These are phyloP conservation scores for Larix kaempferi DNA, from an alignment of 75 land plant genomes.

Conservation along the genomic window DNA sequence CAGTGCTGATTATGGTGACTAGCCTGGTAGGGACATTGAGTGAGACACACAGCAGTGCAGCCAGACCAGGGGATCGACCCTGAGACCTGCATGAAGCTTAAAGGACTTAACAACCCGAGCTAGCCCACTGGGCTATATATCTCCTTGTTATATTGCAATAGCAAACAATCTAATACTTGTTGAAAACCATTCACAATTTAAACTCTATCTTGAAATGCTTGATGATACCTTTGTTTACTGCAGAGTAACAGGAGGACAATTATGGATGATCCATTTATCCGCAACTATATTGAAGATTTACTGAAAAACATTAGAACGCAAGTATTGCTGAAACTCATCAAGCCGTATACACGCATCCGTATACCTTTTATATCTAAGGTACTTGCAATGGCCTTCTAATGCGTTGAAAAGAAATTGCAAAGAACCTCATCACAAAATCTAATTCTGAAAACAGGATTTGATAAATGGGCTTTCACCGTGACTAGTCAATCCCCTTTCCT, in stretches of 20 bases:
- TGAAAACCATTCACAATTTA: background rate
- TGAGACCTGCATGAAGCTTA: no score
- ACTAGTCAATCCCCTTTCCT: background rate
- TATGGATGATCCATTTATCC: slow-evolving; percentile 96
- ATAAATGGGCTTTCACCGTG: background rate
- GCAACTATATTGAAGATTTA: slow-evolving; percentile 94
- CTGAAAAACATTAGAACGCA: slow-evolving; percentile 91
- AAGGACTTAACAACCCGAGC: no score
- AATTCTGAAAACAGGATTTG: background rate
- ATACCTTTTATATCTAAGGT: slow-evolving; percentile 98
- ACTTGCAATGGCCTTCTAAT: background rate
- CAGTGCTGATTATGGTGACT: no score
- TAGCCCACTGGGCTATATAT: no score
- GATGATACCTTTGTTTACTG: background rate
- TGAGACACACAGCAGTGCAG: no score
- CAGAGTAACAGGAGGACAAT: slow-evolving; percentile 96
- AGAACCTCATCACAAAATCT: background rate
- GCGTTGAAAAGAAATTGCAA: background rate
- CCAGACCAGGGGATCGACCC: no score
- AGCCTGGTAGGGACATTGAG: no score
- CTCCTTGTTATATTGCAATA: background rate
- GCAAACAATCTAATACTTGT: background rate
- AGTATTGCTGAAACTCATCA: slow-evolving; percentile 92
- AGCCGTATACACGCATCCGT: slow-evolving; percentile 95
- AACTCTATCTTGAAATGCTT: background rate